phyloP scores from a whole-genome alignment of 2,329 filamentous ascomycete genomes.

The Fusarium odoratissimum region DNA sequence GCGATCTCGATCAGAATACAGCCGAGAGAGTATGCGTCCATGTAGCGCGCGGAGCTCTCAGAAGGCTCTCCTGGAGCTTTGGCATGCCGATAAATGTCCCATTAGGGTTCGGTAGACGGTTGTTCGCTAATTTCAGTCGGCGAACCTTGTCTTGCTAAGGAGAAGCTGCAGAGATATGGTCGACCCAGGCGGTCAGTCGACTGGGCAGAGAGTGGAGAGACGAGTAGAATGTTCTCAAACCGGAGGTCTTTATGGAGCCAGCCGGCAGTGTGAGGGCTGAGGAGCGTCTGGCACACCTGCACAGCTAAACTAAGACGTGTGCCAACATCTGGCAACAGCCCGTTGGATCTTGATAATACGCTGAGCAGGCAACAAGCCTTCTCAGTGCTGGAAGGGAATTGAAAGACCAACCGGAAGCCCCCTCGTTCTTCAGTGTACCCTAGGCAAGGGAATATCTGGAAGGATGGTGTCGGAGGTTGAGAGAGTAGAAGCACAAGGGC shows the following conservation, averaged over 20 bases:
- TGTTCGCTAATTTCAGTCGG: not conserved
- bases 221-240: not conserved
- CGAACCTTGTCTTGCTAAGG: not conserved
- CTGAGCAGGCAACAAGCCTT: not conserved
- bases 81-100: not conserved
- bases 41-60: not conserved
- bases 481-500: not conserved
- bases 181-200: not conserved
- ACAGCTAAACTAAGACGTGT: not conserved
- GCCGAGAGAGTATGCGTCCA: not conserved
- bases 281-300: not conserved
- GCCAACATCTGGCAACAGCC: not conserved
- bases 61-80: not conserved
- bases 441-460: not conserved
- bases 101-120: not conserved
- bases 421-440: constrained; percentile 1
- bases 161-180: not conserved
- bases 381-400: not conserved
- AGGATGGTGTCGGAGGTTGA: not conserved
- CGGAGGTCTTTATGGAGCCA: not conserved
- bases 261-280: not conserved
- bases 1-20: not conserved
- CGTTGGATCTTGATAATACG: not conserved
- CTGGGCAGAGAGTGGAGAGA: not conserved
- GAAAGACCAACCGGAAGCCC: not conserved